These are phyloP conservation scores for Ophiostoma australiae DNA, from an alignment of 2,329 filamentous ascomycete genomes.

Conservation along the genomic window DNA sequence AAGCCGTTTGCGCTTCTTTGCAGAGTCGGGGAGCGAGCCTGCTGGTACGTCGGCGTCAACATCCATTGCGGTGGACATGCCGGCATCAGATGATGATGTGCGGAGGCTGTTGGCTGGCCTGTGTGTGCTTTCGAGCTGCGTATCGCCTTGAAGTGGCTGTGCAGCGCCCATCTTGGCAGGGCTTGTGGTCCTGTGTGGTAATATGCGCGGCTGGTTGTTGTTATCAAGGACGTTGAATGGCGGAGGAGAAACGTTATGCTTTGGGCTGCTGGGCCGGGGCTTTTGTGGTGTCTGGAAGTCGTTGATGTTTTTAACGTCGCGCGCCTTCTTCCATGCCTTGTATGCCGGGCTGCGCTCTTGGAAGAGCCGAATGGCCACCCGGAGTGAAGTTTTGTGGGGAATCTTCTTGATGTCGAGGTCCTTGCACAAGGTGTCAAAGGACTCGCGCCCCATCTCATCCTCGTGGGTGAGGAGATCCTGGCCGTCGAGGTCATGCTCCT, in stretches of 20 bases:
- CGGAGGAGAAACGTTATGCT: neutral
- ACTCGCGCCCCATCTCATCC: constrained; percentile 39
- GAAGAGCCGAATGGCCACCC: constrained; percentile 54
- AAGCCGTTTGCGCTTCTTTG: constrained; percentile 33
- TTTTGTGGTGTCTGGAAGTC: neutral
- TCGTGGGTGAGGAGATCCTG: constrained; percentile 55
- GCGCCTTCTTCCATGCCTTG: constrained; percentile 31
- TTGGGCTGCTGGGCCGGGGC: neutral
- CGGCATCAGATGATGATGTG: neutral
- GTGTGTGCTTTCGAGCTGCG: neutral
- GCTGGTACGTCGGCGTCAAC: neutral
- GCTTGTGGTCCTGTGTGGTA: neutral
- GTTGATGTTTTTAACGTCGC: neutral
- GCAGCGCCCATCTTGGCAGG: neutral
- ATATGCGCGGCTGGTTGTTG: neutral
- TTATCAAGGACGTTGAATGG: neutral
- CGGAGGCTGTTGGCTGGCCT: neutral
- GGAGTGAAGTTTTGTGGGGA: constrained; percentile 54
- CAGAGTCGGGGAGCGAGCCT: constrained; percentile 18
- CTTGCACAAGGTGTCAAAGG: constrained; percentile 46
- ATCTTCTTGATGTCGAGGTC: constrained; percentile 55
- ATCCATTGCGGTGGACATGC: neutral
- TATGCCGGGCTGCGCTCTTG: constrained; percentile 50
- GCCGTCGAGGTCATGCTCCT: constrained; percentile 62
- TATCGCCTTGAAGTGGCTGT: neutral